Evolutionary conservation across 495 filamentous ascomycete species (phyloP).

Genomic region (Neurospora intermedia): DNA sequence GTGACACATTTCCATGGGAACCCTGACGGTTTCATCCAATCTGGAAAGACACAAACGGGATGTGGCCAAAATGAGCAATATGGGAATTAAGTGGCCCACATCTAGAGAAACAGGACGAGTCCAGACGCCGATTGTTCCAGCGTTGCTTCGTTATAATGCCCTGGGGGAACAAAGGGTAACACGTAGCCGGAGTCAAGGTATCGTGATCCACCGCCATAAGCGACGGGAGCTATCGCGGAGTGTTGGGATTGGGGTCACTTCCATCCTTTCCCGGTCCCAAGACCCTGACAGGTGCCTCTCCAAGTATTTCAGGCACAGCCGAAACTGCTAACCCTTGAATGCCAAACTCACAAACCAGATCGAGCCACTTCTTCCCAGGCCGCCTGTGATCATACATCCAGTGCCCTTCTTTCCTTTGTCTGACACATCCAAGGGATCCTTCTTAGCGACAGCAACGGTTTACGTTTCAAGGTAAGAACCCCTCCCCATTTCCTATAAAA

Average conservation of each 20-base stretch:
- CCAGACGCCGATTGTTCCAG: not conserved
- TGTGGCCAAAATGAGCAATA: not conserved
- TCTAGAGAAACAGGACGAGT: not conserved
- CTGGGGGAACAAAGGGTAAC: not conserved
- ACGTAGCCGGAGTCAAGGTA: not conserved
- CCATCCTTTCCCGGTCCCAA: not conserved
- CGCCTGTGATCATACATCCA: not conserved
- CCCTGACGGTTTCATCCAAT: not conserved
- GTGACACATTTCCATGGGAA: not conserved
- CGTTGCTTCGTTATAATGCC: not conserved
- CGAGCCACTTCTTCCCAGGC: not conserved
- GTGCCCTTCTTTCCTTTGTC: not conserved
- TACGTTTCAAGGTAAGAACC: not conserved
- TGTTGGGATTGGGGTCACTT: not conserved
- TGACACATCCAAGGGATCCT: not conserved
- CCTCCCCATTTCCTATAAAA: not conserved
- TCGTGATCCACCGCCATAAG: not conserved
- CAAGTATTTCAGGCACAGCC: slow-evolving; percentile 1
- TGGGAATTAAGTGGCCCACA: not conserved
- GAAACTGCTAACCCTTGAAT: too few species aligned
- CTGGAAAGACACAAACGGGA: not conserved
- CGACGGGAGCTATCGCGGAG: not conserved
- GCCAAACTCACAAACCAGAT: not conserved
- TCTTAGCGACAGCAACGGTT: not conserved
- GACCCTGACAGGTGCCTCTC: not conserved